Base-by-base conservation (phyloP, 2,329 filamentous ascomycete genomes). In the Nectriaceae sp. region DNA sequence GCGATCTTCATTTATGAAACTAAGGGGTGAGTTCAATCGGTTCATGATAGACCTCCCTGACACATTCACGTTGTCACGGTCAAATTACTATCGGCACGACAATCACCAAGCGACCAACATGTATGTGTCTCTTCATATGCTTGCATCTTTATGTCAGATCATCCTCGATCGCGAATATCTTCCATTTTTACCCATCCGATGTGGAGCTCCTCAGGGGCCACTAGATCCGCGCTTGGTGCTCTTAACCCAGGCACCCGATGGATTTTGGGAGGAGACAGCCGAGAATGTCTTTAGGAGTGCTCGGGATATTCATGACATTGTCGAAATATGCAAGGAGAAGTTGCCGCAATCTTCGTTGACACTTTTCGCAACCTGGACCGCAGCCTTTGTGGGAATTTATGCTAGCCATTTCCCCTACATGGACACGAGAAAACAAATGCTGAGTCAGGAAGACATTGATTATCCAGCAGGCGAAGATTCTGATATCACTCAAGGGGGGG, bases 261-360 rank as follows among this genome's bases (percentile, higher is more conserved):
- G 75, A 0, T 89, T 85, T 59, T 89, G 85, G 84, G 75, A 80
- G 38, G 68, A 78, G 11, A 84, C 80, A 55, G 83, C 85, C 4
- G 75, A 79, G 31, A 74, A 80, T 41, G 77, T 86, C 45, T 90
- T 88, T 65, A 76, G 73, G 49, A 78, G 85, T 3, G 82, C 82
- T 5, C 75, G 76, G 42, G 79, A 84, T 20, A 84, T 89, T 50
- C 76, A 87, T 37, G 79, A 87, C 45, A 70, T 90, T 21, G 78
- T 87, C 15, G 75, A 79, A 13, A 80, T 83, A 4, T 85, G 82
- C 59, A 76, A 80, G 45, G 76, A 80, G 46, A 80, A 80, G 46
- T 70, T 88, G 2, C 82, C 85, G 1, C 81, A 89, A 65, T 89
- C 87, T 1, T 84, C 85, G 0, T 76, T 88, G 26, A 78, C 85